Percentiles rank a stretch among this genome's conserved stretches.
phyloP scores from a whole-genome alignment of 2,329 filamentous ascomycete genomes.

The Neonectria neomacrospora region DNA sequence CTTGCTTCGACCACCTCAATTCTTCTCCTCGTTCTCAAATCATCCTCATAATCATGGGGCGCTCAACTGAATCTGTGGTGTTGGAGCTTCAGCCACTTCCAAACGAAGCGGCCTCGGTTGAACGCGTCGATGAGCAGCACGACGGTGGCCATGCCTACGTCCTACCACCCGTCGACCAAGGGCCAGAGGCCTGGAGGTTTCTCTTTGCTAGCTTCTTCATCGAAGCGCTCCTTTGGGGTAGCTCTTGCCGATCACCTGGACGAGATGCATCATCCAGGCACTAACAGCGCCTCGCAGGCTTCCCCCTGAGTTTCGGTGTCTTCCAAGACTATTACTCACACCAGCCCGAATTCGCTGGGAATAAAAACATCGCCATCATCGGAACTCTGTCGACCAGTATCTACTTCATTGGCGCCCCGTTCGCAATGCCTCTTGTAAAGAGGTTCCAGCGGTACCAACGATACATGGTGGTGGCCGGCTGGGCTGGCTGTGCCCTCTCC shows the following conservation, averaged over 20 bases:
- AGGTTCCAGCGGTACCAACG: constrained; percentile 30
- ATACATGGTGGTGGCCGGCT: constrained; percentile 25
- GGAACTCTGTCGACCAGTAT: constrained; percentile 31
- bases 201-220: constrained; percentile 38
- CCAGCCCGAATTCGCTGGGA: constrained; percentile 26
- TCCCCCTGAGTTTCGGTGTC: constrained; percentile 33
- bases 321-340: constrained; percentile 35
- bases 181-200: constrained; percentile 37
- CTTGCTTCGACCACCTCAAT: background rate
- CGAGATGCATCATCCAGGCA: background rate
- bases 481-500: constrained; percentile 19
- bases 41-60: background rate
- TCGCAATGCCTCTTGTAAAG: constrained; percentile 28
- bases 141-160: constrained; percentile 26
- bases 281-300: constrained; percentile 17
- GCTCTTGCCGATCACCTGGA: background rate
- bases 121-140: constrained; percentile 17
- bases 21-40: background rate
- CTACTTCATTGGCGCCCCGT: constrained; percentile 31
- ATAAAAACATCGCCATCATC: constrained; percentile 28
- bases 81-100: background rate
- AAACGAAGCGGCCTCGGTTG: background rate
- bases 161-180: constrained; percentile 35
- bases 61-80: background rate
- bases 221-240: constrained; percentile 43